These are phyloP conservation scores for Kazachstania africana DNA, from an alignment of 805 yeast genomes.

Conservation along the genomic window DNA sequence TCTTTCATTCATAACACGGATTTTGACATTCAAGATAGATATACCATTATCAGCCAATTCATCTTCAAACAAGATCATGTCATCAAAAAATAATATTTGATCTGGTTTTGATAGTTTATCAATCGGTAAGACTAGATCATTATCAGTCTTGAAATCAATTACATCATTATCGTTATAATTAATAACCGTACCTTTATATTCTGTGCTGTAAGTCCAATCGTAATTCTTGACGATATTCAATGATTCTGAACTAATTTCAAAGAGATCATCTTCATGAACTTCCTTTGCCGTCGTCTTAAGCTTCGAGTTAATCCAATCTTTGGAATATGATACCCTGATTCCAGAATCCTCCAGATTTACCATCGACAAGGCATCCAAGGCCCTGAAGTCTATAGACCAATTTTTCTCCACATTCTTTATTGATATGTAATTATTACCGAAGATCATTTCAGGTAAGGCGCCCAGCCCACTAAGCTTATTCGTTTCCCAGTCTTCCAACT, in stretches of 20 bases:
- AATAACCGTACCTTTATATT: constrained; percentile 51
- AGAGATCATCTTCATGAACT: constrained; percentile 16
- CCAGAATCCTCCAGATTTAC: constrained; percentile 43
- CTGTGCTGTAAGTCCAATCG: constrained; percentile 92
- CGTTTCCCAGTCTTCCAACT: constrained; percentile 54
- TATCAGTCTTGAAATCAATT: constrained; percentile 18
- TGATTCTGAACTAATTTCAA: constrained; percentile 33
- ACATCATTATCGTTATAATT: constrained; percentile 5
- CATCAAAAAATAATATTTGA: constrained; percentile 83
- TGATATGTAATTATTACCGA: constrained; percentile 67
- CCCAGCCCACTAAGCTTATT: constrained; percentile 42
- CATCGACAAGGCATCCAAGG: constrained; percentile 53
- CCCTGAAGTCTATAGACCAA: constrained; percentile 53
- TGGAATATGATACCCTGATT: constrained; percentile 71
- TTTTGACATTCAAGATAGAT: constrained; percentile 60
- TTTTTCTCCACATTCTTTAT: constrained; percentile 32
- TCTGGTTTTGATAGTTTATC: constrained; percentile 60
- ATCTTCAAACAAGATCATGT: constrained; percentile 81
- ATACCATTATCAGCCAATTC: constrained; percentile 96
- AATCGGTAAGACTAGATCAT: constrained; percentile 45
- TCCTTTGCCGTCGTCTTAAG: constrained; percentile 22
- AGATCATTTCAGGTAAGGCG: constrained; percentile 95
- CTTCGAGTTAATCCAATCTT: constrained; percentile 57
- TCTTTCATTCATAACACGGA: constrained; percentile 81
- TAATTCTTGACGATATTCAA: constrained; percentile 64